These are phyloP conservation scores for Sergeia podlipaevii DNA, from an alignment of 208 protist species.

Conservation along the genomic window DNA sequence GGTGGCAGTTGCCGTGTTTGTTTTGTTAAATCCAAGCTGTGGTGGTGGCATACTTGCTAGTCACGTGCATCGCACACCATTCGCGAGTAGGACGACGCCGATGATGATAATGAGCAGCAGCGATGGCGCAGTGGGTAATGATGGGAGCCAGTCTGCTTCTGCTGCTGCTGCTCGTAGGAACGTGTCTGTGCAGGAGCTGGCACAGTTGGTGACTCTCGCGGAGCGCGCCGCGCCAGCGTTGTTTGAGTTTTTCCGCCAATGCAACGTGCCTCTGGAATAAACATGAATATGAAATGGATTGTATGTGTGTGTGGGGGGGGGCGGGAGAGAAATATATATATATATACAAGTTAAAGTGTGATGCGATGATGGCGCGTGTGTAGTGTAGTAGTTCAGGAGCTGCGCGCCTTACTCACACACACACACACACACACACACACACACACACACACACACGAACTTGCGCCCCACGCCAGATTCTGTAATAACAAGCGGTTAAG, in stretches of 20 bases:
- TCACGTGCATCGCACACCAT: slow-evolving; percentile 19
- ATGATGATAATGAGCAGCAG: no score
- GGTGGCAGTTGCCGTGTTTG: slow-evolving; percentile 47
- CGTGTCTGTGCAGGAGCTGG: slow-evolving; percentile 26
- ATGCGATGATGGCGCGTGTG: background rate
- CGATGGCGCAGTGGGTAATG: background rate
- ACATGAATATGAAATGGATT: no score
- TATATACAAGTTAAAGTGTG: background rate
- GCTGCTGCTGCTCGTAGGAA: no score
- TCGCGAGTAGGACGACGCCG: no score
- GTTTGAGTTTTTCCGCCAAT: slow-evolving; percentile 76
- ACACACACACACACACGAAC: no score
- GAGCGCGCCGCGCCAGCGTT: slow-evolving; percentile 48
- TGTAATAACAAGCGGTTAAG: no score
- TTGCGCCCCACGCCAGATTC: no score
- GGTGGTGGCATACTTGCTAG: slow-evolving; percentile 44
- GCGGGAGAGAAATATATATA: background rate
- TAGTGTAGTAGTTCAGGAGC: no score
- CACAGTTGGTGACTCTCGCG: slow-evolving; percentile 49
- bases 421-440: no score
- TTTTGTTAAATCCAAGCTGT: slow-evolving; percentile 52
- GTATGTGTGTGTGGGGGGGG: no score
- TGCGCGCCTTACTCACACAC: no score
- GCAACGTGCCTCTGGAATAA: slow-evolving; percentile 49
- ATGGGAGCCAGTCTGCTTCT: background rate